Percentiles rank a stretch among this genome's conserved stretches.
phyloP scores from a whole-genome alignment of 495 filamentous ascomycete species.

The Trichoderma gamsii region DNA sequence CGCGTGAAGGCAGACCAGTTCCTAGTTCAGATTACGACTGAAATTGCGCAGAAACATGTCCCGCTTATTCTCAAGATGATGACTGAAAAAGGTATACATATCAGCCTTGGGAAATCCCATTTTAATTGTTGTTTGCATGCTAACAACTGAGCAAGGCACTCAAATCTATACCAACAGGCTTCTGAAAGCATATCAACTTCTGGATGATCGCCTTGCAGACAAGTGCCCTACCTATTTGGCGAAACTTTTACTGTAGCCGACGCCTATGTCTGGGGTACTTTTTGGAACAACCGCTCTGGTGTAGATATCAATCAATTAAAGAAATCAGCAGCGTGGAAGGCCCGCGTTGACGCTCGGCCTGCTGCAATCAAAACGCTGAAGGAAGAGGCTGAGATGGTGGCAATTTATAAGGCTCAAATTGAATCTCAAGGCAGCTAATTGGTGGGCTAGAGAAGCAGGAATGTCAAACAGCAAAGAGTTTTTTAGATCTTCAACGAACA shows the following conservation, averaged over 20 bases:
- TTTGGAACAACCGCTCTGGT: constrained; percentile 1
- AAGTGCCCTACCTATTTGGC: background rate
- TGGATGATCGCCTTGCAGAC: background rate
- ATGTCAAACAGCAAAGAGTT: no score
- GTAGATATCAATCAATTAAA: background rate
- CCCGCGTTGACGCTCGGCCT: background rate
- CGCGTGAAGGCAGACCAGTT: background rate
- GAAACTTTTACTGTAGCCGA: background rate
- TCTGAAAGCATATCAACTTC: background rate
- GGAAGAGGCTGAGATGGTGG: background rate
- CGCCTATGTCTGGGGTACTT: background rate
- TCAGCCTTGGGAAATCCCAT: no score
- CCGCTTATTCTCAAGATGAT: constrained; percentile 1
- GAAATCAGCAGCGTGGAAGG: background rate
- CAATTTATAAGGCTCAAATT: background rate
- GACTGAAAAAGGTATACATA: background rate
- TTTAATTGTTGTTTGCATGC: no score
- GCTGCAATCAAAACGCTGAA: background rate
- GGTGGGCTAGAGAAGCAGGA: background rate
- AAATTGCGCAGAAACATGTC: constrained; percentile 1
- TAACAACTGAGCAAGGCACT: no score
- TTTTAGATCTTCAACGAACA: no score
- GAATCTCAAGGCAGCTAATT: background rate
- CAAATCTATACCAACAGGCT: background rate
- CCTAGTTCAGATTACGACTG: background rate